Evolutionary conservation across 2,329 filamentous ascomycete species (phyloP).

Genomic region (Cladosporium sp.): DNA sequence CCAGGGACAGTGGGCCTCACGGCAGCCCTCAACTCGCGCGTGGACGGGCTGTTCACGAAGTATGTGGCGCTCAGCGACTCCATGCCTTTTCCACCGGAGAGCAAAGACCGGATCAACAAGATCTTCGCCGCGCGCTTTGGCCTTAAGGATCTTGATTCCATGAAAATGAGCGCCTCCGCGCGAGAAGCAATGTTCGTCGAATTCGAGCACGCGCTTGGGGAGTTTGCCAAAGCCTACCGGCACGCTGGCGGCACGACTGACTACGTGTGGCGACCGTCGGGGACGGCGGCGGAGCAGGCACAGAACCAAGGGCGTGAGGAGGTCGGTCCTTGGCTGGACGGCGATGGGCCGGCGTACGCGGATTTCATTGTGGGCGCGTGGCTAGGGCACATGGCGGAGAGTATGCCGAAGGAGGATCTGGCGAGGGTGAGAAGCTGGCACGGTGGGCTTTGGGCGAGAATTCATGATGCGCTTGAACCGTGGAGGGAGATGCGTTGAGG

Average conservation of each 20-base stretch:
- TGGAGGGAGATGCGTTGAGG: constrained; percentile 20
- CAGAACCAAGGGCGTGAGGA: constrained; percentile 15
- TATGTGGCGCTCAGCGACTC: constrained; percentile 36
- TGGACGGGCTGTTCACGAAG: constrained; percentile 50
- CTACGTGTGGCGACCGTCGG: constrained; percentile 16
- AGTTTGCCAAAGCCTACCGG: constrained; percentile 38
- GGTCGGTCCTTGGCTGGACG: constrained; percentile 43
- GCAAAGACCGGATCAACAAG: constrained; percentile 39
- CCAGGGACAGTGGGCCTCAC: constrained; percentile 30
- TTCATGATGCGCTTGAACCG: constrained; percentile 40
- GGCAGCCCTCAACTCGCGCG: constrained; percentile 47
- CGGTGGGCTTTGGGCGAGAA: constrained; percentile 43
- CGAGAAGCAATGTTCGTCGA: constrained; percentile 34
- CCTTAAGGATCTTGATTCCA: constrained; percentile 24
- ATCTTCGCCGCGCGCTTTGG: constrained; percentile 45
- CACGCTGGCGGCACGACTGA: constrained; percentile 29
- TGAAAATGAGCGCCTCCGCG: constrained; percentile 32
- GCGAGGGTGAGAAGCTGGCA: constrained; percentile 44
- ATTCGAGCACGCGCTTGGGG: constrained; percentile 39
- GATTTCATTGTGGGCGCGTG: constrained; percentile 54
- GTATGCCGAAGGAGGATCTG: constrained; percentile 44
- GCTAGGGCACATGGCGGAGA: constrained; percentile 42
- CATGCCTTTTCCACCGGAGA: constrained; percentile 48
- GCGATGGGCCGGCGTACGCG: constrained; percentile 43
- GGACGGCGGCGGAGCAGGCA: constrained; percentile 15